A percentile compares a stretch with the other conserved stretches of the same genome.
Conservation (phyloP, 768 basidiomycete genomes). For the Leccinum subtestaceum region DNA sequence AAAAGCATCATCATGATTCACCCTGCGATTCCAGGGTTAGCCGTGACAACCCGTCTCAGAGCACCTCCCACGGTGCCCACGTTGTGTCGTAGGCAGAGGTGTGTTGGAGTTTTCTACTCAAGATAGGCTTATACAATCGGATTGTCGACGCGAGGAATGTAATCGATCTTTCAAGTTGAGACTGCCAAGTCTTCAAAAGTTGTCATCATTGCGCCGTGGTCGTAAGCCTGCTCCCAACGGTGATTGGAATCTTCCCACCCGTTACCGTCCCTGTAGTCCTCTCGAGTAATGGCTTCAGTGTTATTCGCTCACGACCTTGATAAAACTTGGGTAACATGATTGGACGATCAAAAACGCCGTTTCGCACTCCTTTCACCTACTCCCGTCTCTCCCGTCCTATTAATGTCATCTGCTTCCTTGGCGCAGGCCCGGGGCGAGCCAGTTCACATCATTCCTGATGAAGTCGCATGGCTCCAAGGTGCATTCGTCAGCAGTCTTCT, state of each 20-base stretch:
- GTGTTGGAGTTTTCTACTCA: background rate
- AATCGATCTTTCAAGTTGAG: background rate
- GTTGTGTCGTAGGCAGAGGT: background rate
- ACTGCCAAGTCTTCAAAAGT: background rate
- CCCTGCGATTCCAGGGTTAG: slow-evolving; percentile 9
- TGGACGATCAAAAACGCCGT: background rate
- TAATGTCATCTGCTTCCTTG: slow-evolving; percentile 8
- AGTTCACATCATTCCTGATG: background rate
- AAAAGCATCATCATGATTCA: background rate
- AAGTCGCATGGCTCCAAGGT: slow-evolving; percentile 22
- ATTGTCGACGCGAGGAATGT: background rate
- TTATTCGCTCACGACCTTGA: background rate
- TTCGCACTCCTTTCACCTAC: slow-evolving; percentile 3
- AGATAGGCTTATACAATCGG: background rate
- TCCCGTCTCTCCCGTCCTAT: background rate
- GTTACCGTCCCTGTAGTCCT: slow-evolving; percentile 1
- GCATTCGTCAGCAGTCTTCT: slow-evolving; percentile 21
- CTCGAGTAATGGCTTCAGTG: background rate
- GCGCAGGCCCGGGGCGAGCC: background rate
- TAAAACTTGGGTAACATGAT: slow-evolving; percentile 1
- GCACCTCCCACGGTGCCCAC: background rate
- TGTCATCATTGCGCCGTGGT: background rate
- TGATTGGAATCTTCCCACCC: slow-evolving; percentile 4
- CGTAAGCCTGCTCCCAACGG: background rate
- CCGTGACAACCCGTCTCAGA: background rate